Conservation (phyloP, 2,329 filamentous ascomycete genomes). For the Aspergillus viridinutans region DNA sequence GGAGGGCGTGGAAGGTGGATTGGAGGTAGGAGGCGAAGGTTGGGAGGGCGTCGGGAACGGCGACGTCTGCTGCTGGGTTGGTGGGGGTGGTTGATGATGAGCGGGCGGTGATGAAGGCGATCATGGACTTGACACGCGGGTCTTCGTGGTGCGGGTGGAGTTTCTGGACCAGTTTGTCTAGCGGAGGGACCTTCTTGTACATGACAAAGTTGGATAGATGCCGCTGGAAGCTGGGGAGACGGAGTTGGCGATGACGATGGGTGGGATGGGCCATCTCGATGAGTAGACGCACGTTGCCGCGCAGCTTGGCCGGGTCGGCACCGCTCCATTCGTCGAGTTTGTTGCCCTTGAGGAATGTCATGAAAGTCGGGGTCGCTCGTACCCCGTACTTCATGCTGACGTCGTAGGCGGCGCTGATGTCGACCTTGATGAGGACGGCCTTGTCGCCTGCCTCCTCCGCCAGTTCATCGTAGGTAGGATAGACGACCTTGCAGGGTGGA, state of each 20-base stretch:
- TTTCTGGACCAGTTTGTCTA: constrained; percentile 76
- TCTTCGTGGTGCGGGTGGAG: constrained; percentile 61
- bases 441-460: constrained; percentile 67
- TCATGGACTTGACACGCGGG: constrained; percentile 59
- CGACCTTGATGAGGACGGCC: constrained; percentile 74
- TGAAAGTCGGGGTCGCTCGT: constrained; percentile 79
- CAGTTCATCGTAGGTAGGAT: constrained; percentile 75
- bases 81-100: constrained; percentile 45
- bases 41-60: constrained; percentile 67
- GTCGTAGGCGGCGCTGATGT: constrained; percentile 64
- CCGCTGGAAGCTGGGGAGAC: constrained; percentile 65
- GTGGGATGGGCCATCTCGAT: constrained; percentile 69
- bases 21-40: constrained; percentile 61
- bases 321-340: constrained; percentile 79
- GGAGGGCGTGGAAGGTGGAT: constrained; percentile 52
- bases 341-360: constrained; percentile 73
- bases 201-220: constrained; percentile 63
- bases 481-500: constrained; percentile 75
- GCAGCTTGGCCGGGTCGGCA: constrained; percentile 64
- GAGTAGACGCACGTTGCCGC: constrained; percentile 68
- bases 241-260: constrained; percentile 70
- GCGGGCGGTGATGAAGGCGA: constrained; percentile 62
- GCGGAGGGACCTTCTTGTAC: constrained; percentile 73
- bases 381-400: constrained; percentile 64
- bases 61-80: constrained; percentile 59